These are phyloP conservation scores for Oryza coarctata DNA, from an alignment of 176 grass and related monocot genomes.

Conservation along the genomic window DNA sequence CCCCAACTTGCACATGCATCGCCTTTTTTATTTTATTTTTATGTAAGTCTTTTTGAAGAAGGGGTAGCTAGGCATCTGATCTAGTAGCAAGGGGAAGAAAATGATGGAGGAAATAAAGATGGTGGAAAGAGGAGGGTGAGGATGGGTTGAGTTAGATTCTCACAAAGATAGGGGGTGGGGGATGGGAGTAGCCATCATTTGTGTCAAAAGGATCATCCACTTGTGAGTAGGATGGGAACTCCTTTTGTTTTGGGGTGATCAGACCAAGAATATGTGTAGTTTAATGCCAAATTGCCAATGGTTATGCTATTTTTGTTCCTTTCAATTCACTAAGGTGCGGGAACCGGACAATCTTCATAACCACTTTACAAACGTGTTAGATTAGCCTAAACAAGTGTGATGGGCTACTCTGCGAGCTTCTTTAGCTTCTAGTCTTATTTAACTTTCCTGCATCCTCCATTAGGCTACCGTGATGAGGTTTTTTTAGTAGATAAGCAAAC, in stretches of 20 bases:
- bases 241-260: not conserved
- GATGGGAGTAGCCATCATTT: not conserved
- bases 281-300: constrained; percentile 1
- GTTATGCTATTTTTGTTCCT: not conserved
- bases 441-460: constrained; percentile 6
- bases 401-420: not conserved
- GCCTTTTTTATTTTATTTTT: not conserved
- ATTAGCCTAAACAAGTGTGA: not conserved
- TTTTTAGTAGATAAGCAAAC: constrained; percentile 5
- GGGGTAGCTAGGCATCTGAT: not conserved
- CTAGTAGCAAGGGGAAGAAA: not conserved
- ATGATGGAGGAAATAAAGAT: not conserved
- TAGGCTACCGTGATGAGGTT: not conserved
- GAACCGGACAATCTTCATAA: not conserved
- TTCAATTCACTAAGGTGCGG: not conserved
- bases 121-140: not conserved
- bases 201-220: constrained; percentile 9
- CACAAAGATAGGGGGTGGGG: not conserved
- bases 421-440: not conserved
- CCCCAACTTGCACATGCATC: not conserved
- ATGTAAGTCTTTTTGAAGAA: not conserved
- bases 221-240: not conserved
- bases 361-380: not conserved
- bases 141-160: constrained; percentile 41
- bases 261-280: not conserved